These are phyloP conservation scores for Phytopythium mirpurense DNA, from an alignment of 352 stramenopile genomes.

Conservation along the genomic window DNA sequence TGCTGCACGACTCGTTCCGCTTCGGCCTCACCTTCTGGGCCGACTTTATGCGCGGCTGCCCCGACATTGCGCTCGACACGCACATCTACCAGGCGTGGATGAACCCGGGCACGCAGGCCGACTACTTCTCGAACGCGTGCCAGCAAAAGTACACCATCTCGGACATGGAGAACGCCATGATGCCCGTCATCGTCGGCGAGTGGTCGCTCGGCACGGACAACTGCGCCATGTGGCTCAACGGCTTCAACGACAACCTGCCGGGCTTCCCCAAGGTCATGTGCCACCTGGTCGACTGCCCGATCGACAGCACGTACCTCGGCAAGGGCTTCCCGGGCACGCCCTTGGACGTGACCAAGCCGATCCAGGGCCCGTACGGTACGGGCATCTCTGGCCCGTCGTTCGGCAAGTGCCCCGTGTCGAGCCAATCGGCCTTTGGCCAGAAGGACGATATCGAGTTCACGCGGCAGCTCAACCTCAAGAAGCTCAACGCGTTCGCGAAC, in stretches of 20 bases:
- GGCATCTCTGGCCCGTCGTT: constrained; percentile 83
- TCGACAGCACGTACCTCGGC: constrained; percentile 86
- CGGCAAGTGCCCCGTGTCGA: constrained; percentile 82
- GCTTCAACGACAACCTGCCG: constrained; percentile 88
- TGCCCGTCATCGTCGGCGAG: constrained; percentile 94
- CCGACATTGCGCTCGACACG: constrained; percentile 93
- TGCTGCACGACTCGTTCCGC: constrained; percentile 95
- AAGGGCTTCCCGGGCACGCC: constrained; percentile 86
- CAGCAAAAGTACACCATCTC: constrained; percentile 84
- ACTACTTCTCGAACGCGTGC: constrained; percentile 90
- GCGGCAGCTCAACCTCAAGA: constrained; percentile 84
- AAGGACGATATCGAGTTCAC: constrained; percentile 81
- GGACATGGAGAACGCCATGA: constrained; percentile 89
- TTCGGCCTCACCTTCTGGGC: constrained; percentile 76
- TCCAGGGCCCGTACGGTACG: constrained; percentile 82
- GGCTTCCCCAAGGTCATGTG: constrained; percentile 91
- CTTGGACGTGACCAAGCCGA: constrained; percentile 77
- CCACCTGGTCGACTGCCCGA: constrained; percentile 79
- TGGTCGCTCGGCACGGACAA: constrained; percentile 89
- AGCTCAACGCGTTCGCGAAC: constrained; percentile 88
- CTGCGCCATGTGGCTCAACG: constrained; percentile 83
- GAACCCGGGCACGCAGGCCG: constrained; percentile 47
- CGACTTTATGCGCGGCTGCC: constrained; percentile 79
- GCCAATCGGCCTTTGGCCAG: constrained; percentile 79
- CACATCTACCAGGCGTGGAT: constrained; percentile 95